These are phyloP conservation scores for Capsicum rhomboideum DNA, from an alignment of 257 asterid species.

Conservation along the genomic window DNA sequence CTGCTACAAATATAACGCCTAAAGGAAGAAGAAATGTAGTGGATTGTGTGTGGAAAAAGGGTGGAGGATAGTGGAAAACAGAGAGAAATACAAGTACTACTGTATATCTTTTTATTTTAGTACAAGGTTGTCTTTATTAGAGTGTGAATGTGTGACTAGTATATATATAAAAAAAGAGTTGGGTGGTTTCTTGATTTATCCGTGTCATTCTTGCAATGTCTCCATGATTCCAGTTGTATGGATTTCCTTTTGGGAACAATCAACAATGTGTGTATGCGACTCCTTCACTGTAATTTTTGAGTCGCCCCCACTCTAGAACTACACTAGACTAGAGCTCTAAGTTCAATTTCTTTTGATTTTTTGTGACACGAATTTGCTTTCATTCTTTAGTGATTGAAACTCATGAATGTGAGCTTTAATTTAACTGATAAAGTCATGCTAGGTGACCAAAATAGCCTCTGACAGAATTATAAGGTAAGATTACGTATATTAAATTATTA, in stretches of 20 bases:
- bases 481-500: too few species aligned
- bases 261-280: background rate
- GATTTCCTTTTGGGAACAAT: background rate
- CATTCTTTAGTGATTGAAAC: too few species aligned
- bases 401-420: too few species aligned
- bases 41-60: background rate
- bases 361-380: too few species aligned
- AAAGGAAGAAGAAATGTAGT: background rate
- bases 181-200: background rate
- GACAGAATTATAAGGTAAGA: too few species aligned
- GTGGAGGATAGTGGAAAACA: background rate
- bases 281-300: too few species aligned
- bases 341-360: too few species aligned
- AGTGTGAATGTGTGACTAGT: background rate
- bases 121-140: background rate
- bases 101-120: background rate
- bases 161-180: background rate
- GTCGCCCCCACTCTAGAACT: too few species aligned
- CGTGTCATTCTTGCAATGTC: background rate
- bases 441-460: too few species aligned
- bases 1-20: background rate
- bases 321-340: too few species aligned
- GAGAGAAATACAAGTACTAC: background rate
- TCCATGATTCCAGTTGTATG: background rate
- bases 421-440: too few species aligned